These are phyloP conservation scores for Podaxis rugospora DNA, from an alignment of 768 basidiomycete species.

Conservation along the genomic window DNA sequence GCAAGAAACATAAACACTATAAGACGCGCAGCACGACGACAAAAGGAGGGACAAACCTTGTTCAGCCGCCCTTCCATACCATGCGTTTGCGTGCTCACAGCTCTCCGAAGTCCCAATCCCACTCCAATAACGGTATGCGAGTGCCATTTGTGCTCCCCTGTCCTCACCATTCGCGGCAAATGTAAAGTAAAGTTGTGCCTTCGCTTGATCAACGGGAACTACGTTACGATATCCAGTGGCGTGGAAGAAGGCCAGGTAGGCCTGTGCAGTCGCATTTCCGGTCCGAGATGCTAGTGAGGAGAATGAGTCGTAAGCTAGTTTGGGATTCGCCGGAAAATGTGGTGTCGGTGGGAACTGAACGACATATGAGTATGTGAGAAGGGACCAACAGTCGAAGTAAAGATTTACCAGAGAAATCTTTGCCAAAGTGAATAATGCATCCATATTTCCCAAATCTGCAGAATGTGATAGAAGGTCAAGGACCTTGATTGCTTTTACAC, in stretches of 20 bases:
- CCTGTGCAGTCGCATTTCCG: slow-evolving; percentile 86
- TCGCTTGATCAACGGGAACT: slow-evolving; percentile 64
- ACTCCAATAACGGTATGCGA: slow-evolving; percentile 93
- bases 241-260: slow-evolving; percentile 83
- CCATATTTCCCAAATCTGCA: slow-evolving; percentile 68
- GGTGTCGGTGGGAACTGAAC: slow-evolving; percentile 68
- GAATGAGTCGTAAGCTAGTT: slow-evolving; percentile 61
- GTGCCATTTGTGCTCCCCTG: slow-evolving; percentile 85
- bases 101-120: slow-evolving; percentile 90
- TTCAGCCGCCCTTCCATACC: slow-evolving; percentile 90
- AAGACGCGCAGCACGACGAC: neutral
- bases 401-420: slow-evolving; percentile 58
- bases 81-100: slow-evolving; percentile 77
- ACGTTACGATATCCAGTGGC: slow-evolving; percentile 75
- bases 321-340: slow-evolving; percentile 59
- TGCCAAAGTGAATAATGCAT: slow-evolving; percentile 68
- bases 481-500: slow-evolving; percentile 74
- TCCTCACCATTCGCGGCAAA: slow-evolving; percentile 89
- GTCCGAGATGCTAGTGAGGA: slow-evolving; percentile 58
- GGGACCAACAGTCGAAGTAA: neutral
- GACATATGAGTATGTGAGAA: neutral
- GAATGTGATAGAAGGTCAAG: slow-evolving; percentile 79
- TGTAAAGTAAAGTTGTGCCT: slow-evolving; percentile 89
- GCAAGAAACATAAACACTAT: neutral
- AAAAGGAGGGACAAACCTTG: slow-evolving; percentile 46